These are phyloP conservation scores for Raffaelea deltoideospora DNA, from an alignment of 2,329 filamentous ascomycete species.

Conservation along the genomic window DNA sequence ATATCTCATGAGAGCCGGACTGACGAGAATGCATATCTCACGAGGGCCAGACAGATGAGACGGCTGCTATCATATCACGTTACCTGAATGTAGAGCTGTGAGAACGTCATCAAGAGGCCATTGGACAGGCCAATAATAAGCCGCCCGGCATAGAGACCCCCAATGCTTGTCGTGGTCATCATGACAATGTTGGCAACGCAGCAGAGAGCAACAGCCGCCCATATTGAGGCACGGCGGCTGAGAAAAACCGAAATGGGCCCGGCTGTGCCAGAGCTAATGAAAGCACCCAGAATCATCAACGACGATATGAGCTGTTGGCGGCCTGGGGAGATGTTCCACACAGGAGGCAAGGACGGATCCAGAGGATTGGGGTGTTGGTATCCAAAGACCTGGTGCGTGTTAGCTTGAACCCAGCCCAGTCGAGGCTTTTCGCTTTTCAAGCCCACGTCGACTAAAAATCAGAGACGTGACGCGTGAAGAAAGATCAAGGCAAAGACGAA, in stretches of 20 bases:
- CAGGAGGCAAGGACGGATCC: slow-evolving; percentile 13
- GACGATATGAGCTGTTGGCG: slow-evolving; percentile 32
- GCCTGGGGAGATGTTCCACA: slow-evolving; percentile 28
- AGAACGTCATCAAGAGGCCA: slow-evolving; percentile 40
- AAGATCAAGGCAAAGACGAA: slow-evolving; percentile 8
- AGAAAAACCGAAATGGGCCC: slow-evolving; percentile 21
- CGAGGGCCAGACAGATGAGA: too few relatives aligned
- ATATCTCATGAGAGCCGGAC: too few relatives aligned
- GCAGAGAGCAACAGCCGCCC: slow-evolving; percentile 32
- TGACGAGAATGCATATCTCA: too few relatives aligned
- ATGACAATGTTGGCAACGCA: slow-evolving; percentile 38
- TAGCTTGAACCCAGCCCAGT: too few relatives aligned
- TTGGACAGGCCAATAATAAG: slow-evolving; percentile 40
- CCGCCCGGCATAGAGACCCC: slow-evolving; percentile 37
- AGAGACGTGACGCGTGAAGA: neutral
- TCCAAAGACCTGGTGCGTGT: slow-evolving; percentile 18
- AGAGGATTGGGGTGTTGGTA: slow-evolving; percentile 18
- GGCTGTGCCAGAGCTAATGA: slow-evolving; percentile 25
- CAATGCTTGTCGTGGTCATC: slow-evolving; percentile 39
- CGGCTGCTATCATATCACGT: too few relatives aligned
- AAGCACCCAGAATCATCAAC: slow-evolving; percentile 31
- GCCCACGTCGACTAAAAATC: neutral
- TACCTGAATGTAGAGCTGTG: slow-evolving; percentile 21
- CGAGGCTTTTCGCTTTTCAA: too few relatives aligned
- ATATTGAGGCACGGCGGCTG: slow-evolving; percentile 22